Conservation (phyloP, 306 rosid species). For the Castanospermum australe region DNA sequence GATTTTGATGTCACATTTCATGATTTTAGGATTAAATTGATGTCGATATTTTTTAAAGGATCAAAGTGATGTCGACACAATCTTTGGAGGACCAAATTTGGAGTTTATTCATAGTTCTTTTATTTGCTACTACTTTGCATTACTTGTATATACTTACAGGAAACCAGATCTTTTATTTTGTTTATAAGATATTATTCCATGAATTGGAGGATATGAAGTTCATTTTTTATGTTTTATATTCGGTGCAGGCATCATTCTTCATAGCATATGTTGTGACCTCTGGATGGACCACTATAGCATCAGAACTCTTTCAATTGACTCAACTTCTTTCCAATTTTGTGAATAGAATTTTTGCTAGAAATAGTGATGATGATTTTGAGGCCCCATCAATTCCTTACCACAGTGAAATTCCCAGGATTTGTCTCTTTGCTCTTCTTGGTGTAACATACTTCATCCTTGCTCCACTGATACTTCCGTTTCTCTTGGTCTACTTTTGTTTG, state of each 20-base stretch:
- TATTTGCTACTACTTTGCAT: not conserved
- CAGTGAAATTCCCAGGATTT: conserved; percentile 62
- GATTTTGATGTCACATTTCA: too few species aligned
- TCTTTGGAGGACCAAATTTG: too few species aligned
- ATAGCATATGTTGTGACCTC: conserved; percentile 66
- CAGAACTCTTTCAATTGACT: conserved; percentile 60
- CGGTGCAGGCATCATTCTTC: conserved; percentile 83
- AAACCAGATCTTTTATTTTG: not conserved
- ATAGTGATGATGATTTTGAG: conserved; percentile 42
- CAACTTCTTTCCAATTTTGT: conserved; percentile 46
- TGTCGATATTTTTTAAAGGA: too few species aligned
- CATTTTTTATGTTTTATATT: conserved; percentile 15
- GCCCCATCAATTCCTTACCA: conserved; percentile 67
- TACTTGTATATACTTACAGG: not conserved
- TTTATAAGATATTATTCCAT: not conserved
- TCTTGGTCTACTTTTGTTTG: conserved; percentile 72
- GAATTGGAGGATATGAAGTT: conserved; percentile 8
- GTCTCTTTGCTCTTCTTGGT: conserved; percentile 87
- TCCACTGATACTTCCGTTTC: conserved; percentile 90
- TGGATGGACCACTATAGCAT: conserved; percentile 67
- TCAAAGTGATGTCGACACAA: too few species aligned
- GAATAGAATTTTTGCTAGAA: conserved; percentile 35
- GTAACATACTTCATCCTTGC: conserved; percentile 86
- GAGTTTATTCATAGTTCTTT: too few species aligned
- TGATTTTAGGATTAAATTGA: too few species aligned